Conservation (phyloP, 2,329 filamentous ascomycete genomes). For the Paraphoma sp. region DNA sequence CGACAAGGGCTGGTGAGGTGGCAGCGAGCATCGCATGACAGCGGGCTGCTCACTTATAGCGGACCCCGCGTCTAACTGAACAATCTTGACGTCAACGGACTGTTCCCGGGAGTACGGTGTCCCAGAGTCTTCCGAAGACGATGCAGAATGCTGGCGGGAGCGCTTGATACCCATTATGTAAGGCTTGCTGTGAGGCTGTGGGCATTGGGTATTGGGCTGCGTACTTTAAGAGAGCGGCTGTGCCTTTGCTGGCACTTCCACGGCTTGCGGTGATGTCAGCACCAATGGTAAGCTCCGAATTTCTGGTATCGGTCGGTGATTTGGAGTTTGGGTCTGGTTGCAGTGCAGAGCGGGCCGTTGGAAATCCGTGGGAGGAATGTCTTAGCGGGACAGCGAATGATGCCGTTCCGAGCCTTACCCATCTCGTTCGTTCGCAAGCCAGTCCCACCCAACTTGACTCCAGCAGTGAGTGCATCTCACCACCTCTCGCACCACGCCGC, state of each 20-base stretch:
- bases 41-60: slow-evolving; percentile 37
- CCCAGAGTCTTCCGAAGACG: slow-evolving; percentile 48
- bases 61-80: slow-evolving; percentile 61
- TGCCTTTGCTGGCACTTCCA: slow-evolving; percentile 29
- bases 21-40: slow-evolving; percentile 80
- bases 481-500: slow-evolving; percentile 12
- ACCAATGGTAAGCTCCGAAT: neutral
- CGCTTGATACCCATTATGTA: slow-evolving; percentile 64
- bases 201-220: slow-evolving; percentile 9
- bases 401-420: neutral
- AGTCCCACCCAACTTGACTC: neutral
- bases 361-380: neutral
- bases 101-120: slow-evolving; percentile 36
- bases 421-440: neutral
- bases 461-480: slow-evolving; percentile 8
- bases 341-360: neutral
- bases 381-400: neutral
- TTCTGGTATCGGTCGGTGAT: neutral
- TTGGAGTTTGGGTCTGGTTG: neutral
- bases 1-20: slow-evolving; percentile 75
- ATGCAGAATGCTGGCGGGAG: slow-evolving; percentile 59
- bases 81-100: slow-evolving; percentile 49
- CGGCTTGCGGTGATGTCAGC: neutral
- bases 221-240: slow-evolving; percentile 23
- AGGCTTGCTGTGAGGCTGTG: slow-evolving; percentile 15